Evolutionary conservation across 768 basidiomycete species (phyloP).

Genomic region (Boletus reticulatus): DNA sequence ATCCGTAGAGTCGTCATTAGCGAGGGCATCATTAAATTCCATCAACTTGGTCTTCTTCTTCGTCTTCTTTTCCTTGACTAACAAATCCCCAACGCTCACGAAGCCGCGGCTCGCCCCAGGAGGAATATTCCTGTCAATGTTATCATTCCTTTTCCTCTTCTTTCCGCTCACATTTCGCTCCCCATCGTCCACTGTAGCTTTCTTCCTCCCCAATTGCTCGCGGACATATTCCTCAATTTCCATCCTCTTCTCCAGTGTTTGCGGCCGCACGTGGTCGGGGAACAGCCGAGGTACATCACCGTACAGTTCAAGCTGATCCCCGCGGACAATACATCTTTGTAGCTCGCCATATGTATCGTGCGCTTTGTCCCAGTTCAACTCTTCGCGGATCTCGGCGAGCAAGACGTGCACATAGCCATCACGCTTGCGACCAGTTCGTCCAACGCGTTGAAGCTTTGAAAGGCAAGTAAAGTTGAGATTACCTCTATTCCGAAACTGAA

Average conservation of each 20-base stretch:
- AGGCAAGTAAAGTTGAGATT: conserved; percentile 2
- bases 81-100: conserved; percentile 61
- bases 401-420: conserved; percentile 89
- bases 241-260: conserved; percentile 78
- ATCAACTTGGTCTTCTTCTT: conserved; percentile 39
- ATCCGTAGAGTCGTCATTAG: conserved; percentile 68
- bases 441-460: conserved; percentile 87
- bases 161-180: conserved; percentile 34
- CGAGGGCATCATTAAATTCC: conserved; percentile 48
- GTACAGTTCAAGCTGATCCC: conserved; percentile 87
- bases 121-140: conserved; percentile 70
- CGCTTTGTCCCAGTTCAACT: conserved; percentile 86
- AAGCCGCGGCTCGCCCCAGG: conserved; percentile 69
- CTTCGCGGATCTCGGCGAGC: conserved; percentile 88
- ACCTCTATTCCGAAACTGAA: neutral
- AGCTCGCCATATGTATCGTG: conserved; percentile 84
- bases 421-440: conserved; percentile 91
- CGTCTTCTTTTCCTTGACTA: conserved; percentile 53
- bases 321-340: conserved; percentile 82
- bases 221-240: conserved; percentile 74
- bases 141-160: conserved; percentile 73
- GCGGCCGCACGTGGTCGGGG: conserved; percentile 73
- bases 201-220: conserved; percentile 40
- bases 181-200: conserved; percentile 25
- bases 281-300: conserved; percentile 88